phyloP scores from a whole-genome alignment of 2,329 filamentous ascomycete genomes.

The Paracoccidioides brasiliensis region DNA sequence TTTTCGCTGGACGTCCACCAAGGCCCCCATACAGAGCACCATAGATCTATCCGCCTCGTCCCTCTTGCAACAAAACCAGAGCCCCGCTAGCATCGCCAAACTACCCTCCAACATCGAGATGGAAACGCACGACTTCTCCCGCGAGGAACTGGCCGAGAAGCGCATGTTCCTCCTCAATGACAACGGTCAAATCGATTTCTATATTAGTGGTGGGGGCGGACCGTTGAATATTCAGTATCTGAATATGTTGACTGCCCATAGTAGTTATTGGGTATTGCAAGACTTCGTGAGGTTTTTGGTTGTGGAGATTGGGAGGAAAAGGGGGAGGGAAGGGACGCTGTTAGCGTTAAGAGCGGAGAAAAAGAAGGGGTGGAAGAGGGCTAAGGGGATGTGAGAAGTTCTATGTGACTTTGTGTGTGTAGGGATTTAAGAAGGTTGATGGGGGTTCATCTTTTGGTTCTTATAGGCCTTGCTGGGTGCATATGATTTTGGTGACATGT shows the following conservation, averaged over 20 bases:
- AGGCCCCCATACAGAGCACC: slow-evolving; percentile 51
- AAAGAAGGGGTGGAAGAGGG: slow-evolving; percentile 38
- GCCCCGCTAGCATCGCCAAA: slow-evolving; percentile 46
- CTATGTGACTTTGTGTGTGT: background rate
- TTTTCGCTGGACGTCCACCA: slow-evolving; percentile 42
- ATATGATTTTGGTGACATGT: background rate
- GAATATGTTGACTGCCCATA: slow-evolving; percentile 92
- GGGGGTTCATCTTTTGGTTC: background rate
- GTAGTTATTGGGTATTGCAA: slow-evolving; percentile 76
- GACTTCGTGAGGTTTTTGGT: slow-evolving; percentile 90
- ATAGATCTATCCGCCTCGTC: slow-evolving; percentile 22
- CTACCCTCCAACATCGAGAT: slow-evolving; percentile 67
- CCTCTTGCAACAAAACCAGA: slow-evolving; percentile 35
- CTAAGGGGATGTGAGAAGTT: background rate
- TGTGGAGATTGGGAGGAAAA: slow-evolving; percentile 65
- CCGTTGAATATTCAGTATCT: slow-evolving; percentile 90
- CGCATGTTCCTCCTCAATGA: slow-evolving; percentile 83
- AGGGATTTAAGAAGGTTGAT: background rate
- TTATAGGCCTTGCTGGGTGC: background rate
- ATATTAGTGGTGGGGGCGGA: slow-evolving; percentile 67
- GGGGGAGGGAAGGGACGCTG: slow-evolving; percentile 50
- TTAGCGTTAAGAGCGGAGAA: slow-evolving; percentile 41
- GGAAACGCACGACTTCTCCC: slow-evolving; percentile 86
- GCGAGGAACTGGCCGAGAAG: slow-evolving; percentile 84
- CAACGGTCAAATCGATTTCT: slow-evolving; percentile 91